Evolutionary conservation across 2,329 filamentous ascomycete species (phyloP).

Genomic region (Tolypocladium paradoxum): DNA sequence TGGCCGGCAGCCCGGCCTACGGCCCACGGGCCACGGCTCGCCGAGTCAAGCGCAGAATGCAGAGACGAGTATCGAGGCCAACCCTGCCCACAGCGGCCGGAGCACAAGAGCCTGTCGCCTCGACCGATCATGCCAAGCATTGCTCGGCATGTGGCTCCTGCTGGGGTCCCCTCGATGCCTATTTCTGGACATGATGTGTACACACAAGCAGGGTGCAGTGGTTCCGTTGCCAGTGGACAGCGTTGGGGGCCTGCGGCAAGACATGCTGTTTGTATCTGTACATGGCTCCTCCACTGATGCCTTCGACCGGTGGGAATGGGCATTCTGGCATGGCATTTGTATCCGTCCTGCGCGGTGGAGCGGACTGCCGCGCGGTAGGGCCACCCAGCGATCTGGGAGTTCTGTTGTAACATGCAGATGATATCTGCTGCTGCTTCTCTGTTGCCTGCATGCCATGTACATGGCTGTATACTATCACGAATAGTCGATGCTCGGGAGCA

Average conservation of each 20-base stretch:
- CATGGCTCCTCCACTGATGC: neutral
- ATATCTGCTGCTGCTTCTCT: neutral
- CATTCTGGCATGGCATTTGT: neutral
- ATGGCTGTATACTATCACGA: neutral
- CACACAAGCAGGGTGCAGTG: constrained; percentile 2
- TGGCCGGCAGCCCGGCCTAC: neutral
- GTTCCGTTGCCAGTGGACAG: neutral
- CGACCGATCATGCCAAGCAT: constrained; percentile 14
- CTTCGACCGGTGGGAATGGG: neutral
- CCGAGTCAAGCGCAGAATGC: neutral
- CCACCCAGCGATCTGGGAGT: neutral
- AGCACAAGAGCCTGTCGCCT: neutral
- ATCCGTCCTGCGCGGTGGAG: neutral
- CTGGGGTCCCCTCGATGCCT: constrained; percentile 8
- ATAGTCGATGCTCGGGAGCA: neutral
- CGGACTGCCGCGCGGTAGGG: neutral
- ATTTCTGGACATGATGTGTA: constrained; percentile 11
- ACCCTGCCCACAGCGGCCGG: neutral
- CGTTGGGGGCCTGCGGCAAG: neutral
- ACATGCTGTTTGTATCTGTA: neutral
- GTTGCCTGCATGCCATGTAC: neutral
- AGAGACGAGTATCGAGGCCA: neutral
- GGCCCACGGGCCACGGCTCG: too few species aligned
- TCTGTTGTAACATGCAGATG: neutral
- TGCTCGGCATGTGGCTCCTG: constrained; percentile 14